Conservation (phyloP, 1,139 yeast genomes). For the Protomyces macrosporus region DNA sequence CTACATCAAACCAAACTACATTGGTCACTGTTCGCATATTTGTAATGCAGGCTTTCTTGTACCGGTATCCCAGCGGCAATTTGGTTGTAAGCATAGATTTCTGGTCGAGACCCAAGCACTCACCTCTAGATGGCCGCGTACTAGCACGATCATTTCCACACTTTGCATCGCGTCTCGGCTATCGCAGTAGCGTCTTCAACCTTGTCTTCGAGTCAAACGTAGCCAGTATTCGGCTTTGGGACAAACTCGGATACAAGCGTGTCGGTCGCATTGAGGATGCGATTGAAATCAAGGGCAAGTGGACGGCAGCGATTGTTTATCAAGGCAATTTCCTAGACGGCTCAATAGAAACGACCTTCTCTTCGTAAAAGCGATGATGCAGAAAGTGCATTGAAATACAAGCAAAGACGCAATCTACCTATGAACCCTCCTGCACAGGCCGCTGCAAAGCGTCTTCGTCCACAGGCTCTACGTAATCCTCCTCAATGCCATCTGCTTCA, state of each 20-base stretch:
- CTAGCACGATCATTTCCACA: slow-evolving; percentile 75
- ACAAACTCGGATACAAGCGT: slow-evolving; percentile 67
- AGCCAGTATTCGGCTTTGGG: slow-evolving; percentile 75
- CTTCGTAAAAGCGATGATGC: neutral
- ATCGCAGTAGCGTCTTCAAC: slow-evolving; percentile 75
- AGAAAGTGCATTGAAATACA: neutral
- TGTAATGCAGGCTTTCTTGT: slow-evolving; percentile 86
- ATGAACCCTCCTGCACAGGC: neutral
- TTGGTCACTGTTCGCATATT: slow-evolving; percentile 89
- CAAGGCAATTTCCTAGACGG: slow-evolving; percentile 45
- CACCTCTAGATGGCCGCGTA: slow-evolving; percentile 57
- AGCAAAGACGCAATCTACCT: neutral
- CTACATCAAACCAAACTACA: slow-evolving; percentile 78
- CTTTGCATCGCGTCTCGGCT: slow-evolving; percentile 78
- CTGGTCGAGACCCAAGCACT: neutral
- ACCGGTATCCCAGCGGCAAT: slow-evolving; percentile 87
- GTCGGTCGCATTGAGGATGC: slow-evolving; percentile 78
- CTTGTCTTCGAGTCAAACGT: slow-evolving; percentile 83
- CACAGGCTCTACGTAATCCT: neutral
- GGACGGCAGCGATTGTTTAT: slow-evolving; percentile 76
- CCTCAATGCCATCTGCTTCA: neutral
- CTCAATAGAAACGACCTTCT: slow-evolving; percentile 7
- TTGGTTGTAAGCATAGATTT: slow-evolving; percentile 47
- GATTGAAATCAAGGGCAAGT: slow-evolving; percentile 75
- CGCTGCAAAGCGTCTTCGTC: neutral